Conservation (phyloP, 345 rosid genomes). For the Gossypium raimondii region DNA sequence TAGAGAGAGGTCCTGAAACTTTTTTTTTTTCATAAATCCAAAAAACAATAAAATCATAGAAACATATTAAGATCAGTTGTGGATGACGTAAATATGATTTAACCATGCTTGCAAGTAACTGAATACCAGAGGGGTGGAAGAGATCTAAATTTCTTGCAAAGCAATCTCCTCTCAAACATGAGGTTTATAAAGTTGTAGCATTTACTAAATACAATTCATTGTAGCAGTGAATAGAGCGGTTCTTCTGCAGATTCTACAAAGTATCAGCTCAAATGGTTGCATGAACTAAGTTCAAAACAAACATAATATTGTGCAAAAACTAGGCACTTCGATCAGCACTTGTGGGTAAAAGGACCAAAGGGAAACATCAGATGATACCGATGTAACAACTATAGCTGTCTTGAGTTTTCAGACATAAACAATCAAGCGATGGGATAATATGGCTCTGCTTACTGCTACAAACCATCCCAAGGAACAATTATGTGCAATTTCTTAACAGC, state of each 20-base stretch:
- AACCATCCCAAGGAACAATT: background rate
- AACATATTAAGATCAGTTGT: too few relatives aligned
- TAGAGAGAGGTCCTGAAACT: too few relatives aligned
- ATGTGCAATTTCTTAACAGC: background rate
- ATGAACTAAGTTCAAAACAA: background rate
- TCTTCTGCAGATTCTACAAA: background rate
- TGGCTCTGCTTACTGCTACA: background rate
- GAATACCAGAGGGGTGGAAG: too few relatives aligned
- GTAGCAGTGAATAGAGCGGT: background rate
- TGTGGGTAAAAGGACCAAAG: background rate
- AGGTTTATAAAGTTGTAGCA: background rate
- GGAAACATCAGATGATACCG: background rate
- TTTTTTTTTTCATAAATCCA: too few relatives aligned
- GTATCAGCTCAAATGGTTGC: background rate
- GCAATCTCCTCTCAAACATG: too few relatives aligned
- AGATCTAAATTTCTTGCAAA: too few relatives aligned
- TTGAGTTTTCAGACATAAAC: background rate
- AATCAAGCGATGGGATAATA: background rate
- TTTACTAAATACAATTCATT: background rate
- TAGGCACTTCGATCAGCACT: background rate
- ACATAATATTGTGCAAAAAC: background rate
- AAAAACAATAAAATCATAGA: too few relatives aligned
- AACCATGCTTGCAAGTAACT: too few relatives aligned
- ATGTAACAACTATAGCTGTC: background rate
- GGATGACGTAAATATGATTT: too few relatives aligned